Percentiles rank a stretch among this genome's conserved stretches.
phyloP scores from a whole-genome alignment of 2,329 filamentous ascomycete species.

The Xylariaceae sp. region DNA sequence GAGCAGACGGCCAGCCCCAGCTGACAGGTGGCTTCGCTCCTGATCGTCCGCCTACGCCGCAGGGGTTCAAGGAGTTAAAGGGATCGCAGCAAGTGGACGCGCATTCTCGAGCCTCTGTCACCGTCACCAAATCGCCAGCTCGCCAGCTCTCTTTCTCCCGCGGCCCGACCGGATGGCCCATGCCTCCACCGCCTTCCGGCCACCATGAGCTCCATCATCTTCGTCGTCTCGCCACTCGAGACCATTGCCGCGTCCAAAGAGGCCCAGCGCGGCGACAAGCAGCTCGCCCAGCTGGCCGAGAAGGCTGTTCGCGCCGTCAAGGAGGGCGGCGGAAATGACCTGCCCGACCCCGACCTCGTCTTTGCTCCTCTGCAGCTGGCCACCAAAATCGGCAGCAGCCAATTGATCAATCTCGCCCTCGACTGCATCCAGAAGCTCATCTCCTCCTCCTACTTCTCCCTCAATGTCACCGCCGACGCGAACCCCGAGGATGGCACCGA shows the following conservation, averaged over 20 bases:
- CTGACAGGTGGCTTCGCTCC: no score
- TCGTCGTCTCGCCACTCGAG: slow-evolving; percentile 89
- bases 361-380: slow-evolving; percentile 88
- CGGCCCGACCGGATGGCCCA: slow-evolving; percentile 18
- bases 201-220: slow-evolving; percentile 88
- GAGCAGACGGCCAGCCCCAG: no score
- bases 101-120: slow-evolving; percentile 3
- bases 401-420: slow-evolving; percentile 80
- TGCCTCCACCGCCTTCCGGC: slow-evolving; percentile 26
- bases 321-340: slow-evolving; percentile 63
- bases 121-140: no score
- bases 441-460: slow-evolving; percentile 95
- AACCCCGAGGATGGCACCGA: slow-evolving; percentile 36
- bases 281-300: slow-evolving; percentile 73
- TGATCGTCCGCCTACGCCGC: no score
- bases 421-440: slow-evolving; percentile 99
- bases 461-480: slow-evolving; percentile 44
- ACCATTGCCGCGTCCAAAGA: slow-evolving; percentile 88
- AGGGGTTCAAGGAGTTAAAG: no score
- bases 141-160: slow-evolving; percentile 3
- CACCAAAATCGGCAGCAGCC: slow-evolving; percentile 76
- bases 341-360: slow-evolving; percentile 83
- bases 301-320: slow-evolving; percentile 81
- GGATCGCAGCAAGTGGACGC: no score
- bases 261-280: slow-evolving; percentile 76